phyloP scores from a whole-genome alignment of 2,329 filamentous ascomycete species.

The Lachnellula occidentalis region DNA sequence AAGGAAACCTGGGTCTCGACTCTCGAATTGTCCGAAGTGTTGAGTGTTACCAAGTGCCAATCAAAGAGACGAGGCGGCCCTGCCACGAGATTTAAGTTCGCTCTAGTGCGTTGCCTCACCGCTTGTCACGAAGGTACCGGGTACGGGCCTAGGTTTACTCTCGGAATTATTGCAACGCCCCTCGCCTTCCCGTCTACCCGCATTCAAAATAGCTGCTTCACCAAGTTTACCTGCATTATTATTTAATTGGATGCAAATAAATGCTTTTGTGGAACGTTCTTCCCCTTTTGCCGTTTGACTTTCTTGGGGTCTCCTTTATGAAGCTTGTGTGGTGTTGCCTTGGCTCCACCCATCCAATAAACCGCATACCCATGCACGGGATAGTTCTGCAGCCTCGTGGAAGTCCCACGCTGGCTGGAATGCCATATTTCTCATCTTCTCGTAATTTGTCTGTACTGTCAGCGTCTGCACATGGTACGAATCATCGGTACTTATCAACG shows the following conservation, averaged over 20 bases:
- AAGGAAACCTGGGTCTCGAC: not conserved
- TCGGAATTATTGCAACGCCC: not conserved
- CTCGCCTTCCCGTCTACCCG: not conserved
- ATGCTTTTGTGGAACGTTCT: not conserved
- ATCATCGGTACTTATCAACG: not conserved
- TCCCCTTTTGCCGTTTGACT: not conserved
- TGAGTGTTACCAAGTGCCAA: not conserved
- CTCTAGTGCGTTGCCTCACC: slow-evolving; percentile 1
- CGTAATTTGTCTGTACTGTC: not conserved
- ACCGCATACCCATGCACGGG: not conserved
- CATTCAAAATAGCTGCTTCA: too few relatives aligned
- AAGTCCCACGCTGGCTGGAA: not conserved
- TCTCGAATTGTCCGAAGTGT: too few relatives aligned
- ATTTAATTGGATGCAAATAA: not conserved
- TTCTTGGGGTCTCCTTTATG: not conserved
- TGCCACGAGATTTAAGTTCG: not conserved
- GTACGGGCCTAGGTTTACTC: not conserved
- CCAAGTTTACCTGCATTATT: too few relatives aligned
- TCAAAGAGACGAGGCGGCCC: not conserved
- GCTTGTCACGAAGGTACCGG: not conserved
- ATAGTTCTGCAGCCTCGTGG: not conserved
- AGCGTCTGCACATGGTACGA: too few relatives aligned
- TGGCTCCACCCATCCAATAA: not conserved
- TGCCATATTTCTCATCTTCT: not conserved
- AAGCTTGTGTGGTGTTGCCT: too few relatives aligned